A percentile compares a stretch with the other conserved stretches of the same genome.
These are phyloP conservation scores for Ganoderma leucocontextum DNA, from an alignment of 1,284 basidiomycete genomes.

Conservation along the genomic window DNA sequence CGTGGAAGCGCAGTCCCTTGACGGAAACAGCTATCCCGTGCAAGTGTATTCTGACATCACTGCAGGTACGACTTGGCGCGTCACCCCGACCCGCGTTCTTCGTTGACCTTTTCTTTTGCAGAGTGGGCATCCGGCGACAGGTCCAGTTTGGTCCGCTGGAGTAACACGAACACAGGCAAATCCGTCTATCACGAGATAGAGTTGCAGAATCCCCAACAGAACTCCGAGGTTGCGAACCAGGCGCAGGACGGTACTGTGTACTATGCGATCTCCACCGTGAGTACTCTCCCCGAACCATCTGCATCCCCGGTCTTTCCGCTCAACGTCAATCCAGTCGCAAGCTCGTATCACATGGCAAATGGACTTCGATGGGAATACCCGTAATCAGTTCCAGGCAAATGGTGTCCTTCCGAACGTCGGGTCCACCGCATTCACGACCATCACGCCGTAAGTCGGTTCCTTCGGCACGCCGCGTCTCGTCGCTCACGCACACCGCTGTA, in stretches of 20 bases:
- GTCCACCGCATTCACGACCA: slow-evolving; percentile 24
- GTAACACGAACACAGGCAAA: slow-evolving; percentile 16
- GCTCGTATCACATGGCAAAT: slow-evolving; percentile 31
- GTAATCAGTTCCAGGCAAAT: slow-evolving; percentile 24
- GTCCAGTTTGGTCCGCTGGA: slow-evolving; percentile 25
- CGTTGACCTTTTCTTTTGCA: background rate
- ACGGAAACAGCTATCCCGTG: slow-evolving; percentile 42
- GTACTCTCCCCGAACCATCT: background rate
- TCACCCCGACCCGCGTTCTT: background rate
- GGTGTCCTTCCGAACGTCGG: slow-evolving; percentile 26
- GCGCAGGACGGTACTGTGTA: slow-evolving; percentile 36
- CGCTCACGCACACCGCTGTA: background rate
- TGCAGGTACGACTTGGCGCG: slow-evolving; percentile 32
- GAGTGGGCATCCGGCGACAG: slow-evolving; percentile 35
- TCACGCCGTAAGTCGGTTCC: slow-evolving; percentile 22
- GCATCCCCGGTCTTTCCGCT: background rate
- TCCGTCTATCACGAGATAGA: slow-evolving; percentile 31
- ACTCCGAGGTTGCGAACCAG: slow-evolving; percentile 30
- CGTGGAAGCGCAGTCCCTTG: slow-evolving; percentile 40
- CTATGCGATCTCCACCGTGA: slow-evolving; percentile 32
- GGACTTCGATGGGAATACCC: slow-evolving; percentile 16
- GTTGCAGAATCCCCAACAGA: slow-evolving; percentile 24
- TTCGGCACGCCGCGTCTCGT: background rate
- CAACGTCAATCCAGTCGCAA: slow-evolving; percentile 14
- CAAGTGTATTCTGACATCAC: slow-evolving; percentile 47